Evolutionary conservation across 495 filamentous ascomycete species (phyloP).

Genomic region (Penicillium macrosclerotiorum): DNA sequence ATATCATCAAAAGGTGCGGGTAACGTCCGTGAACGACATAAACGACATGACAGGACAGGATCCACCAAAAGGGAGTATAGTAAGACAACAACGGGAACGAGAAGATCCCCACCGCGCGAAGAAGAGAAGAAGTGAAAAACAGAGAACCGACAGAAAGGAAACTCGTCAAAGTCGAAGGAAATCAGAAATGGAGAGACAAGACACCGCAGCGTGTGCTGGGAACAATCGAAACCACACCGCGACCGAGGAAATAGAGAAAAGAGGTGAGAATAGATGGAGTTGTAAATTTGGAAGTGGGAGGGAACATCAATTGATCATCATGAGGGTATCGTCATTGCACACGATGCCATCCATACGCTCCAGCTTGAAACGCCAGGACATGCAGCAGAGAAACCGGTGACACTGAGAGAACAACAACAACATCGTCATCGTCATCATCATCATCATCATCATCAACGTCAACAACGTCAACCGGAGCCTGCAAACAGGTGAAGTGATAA

Average conservation of each 20-base stretch:
- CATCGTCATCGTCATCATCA: too few species aligned
- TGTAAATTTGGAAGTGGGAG: constrained; percentile 2
- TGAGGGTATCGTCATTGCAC: constrained; percentile 44
- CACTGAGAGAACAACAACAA: constrained; percentile 20
- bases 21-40: constrained; percentile 10
- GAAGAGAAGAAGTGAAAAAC: constrained; percentile 2
- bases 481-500: too few species aligned
- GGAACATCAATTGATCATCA: constrained; percentile 35
- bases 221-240: constrained; percentile 26
- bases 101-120: neutral
- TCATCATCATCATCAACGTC: too few species aligned
- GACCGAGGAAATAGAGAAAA: constrained; percentile 15
- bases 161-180: neutral
- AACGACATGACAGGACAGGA: constrained; percentile 8
- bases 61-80: constrained; percentile 21
- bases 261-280: constrained; percentile 2
- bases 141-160: neutral
- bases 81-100: constrained; percentile 27
- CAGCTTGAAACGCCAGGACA: constrained; percentile 36
- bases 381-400: constrained; percentile 24
- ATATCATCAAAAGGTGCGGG: constrained; percentile 11
- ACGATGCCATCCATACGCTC: constrained; percentile 29
- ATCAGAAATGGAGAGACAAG: neutral
- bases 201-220: constrained; percentile 1
- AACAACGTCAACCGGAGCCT: too few species aligned